Evolutionary conservation across 78 protist species (phyloP).

Genomic region (Blattamonas nauphoetae): DNA sequence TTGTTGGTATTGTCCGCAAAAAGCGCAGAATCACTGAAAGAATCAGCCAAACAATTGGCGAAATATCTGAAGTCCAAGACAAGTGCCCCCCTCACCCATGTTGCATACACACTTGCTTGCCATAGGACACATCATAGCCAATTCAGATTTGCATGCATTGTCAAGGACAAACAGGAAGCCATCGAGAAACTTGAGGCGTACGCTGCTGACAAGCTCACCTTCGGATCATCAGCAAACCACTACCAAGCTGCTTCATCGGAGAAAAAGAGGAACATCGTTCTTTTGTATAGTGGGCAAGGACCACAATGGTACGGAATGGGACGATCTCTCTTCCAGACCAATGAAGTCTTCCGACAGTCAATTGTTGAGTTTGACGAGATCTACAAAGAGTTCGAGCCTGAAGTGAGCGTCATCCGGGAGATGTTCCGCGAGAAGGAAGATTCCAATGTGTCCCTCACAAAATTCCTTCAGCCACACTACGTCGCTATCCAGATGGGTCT

Average conservation of each 20-base stretch:
- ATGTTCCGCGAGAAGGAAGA: too few relatives aligned
- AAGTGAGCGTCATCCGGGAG: too few relatives aligned
- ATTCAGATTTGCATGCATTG: not conserved
- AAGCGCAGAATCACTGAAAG: not conserved
- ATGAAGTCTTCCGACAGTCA: too few relatives aligned
- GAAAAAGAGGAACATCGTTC: too few relatives aligned
- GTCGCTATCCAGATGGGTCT: conserved; percentile 1
- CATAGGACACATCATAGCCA: not conserved
- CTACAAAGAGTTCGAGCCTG: too few relatives aligned
- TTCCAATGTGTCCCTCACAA: too few relatives aligned
- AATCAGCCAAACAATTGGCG: not conserved
- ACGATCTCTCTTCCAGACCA: not conserved
- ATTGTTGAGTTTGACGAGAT: too few relatives aligned
- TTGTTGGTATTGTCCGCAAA: not conserved
- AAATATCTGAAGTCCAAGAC: not conserved
- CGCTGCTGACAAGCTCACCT: not conserved
- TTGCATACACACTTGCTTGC: not conserved
- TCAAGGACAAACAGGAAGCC: not conserved
- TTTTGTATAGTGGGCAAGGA: too few relatives aligned
- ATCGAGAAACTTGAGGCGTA: not conserved
- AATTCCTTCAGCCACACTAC: not conserved
- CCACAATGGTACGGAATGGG: not conserved
- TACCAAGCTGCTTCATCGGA: too few relatives aligned
- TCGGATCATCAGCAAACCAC: too few relatives aligned
- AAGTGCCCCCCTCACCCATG: not conserved